phyloP scores from a whole-genome alignment of 2,329 filamentous ascomycete species.

The Leptodontidium sp. region DNA sequence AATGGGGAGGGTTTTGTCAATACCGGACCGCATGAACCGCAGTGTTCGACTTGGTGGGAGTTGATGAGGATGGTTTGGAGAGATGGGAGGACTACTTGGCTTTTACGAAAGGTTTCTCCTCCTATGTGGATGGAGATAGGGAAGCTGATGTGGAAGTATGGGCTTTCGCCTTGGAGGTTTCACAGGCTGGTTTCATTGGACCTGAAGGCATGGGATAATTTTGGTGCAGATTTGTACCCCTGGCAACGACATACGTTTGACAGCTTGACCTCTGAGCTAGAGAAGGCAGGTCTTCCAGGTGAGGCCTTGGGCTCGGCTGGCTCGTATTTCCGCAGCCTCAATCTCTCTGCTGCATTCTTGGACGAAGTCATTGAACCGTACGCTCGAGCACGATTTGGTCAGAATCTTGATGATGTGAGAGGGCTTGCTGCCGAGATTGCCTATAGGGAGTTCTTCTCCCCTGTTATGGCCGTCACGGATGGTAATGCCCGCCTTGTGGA shows the following conservation, averaged over 20 bases:
- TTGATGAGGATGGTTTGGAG: not conserved
- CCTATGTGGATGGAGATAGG: not conserved
- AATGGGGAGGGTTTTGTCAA: not conserved
- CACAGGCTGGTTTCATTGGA: not conserved
- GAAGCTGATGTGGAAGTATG: conserved; percentile 8
- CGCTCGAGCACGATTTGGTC: not conserved
- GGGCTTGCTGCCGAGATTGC: not conserved
- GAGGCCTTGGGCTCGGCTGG: not conserved
- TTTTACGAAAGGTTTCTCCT: not conserved
- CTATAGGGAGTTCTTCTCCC: not conserved
- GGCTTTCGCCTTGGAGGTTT: not conserved
- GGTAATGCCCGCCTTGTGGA: conserved; percentile 9
- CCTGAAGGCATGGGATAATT: not conserved
- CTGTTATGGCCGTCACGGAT: not conserved
- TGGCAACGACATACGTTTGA: not conserved
- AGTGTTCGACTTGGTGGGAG: conserved; percentile 8
- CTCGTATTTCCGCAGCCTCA: not conserved
- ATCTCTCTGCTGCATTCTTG: not conserved
- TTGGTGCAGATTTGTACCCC: not conserved
- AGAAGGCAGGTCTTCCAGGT: not conserved
- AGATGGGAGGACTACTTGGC: not conserved
- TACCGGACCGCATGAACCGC: not conserved
- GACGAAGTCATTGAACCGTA: conserved; percentile 4
- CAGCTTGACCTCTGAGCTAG: not conserved
- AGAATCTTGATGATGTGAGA: not conserved